These are phyloP conservation scores for Acacia crassicarpa DNA, from an alignment of 306 rosid species.

Conservation along the genomic window DNA sequence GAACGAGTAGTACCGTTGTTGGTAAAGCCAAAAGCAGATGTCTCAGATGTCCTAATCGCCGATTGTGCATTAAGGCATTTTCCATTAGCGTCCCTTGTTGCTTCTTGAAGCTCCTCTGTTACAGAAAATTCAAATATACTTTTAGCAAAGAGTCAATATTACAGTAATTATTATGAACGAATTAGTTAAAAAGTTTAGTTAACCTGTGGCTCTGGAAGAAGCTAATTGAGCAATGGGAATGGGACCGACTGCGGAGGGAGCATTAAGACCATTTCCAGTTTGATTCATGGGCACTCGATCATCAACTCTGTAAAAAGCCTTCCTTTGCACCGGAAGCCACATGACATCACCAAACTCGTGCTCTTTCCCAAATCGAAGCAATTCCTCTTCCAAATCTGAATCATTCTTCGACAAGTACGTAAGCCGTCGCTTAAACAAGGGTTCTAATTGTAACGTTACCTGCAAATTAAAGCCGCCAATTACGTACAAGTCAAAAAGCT, in stretches of 20 bases:
- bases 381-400: constrained; percentile 48
- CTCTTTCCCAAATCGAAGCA: constrained; percentile 32
- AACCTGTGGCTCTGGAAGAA: constrained; percentile 35
- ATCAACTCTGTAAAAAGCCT: constrained; percentile 46
- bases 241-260: constrained; percentile 40
- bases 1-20: constrained; percentile 47
- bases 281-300: constrained; percentile 42
- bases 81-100: constrained; percentile 39
- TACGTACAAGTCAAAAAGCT: neutral
- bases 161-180: neutral
- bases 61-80: constrained; percentile 46
- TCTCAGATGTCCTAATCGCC: constrained; percentile 3
- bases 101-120: constrained; percentile 60
- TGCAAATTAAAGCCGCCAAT: constrained; percentile 8
- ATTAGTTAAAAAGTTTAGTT: neutral
- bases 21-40: constrained; percentile 47
- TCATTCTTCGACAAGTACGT: constrained; percentile 41
- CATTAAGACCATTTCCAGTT: constrained; percentile 44
- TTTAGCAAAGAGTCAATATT: neutral
- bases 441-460: constrained; percentile 56
- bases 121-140: neutral
- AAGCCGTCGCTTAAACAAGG: constrained; percentile 53
- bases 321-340: constrained; percentile 54
- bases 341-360: constrained; percentile 56
- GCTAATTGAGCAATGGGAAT: constrained; percentile 22